These are phyloP conservation scores for Lipomyces mesembrius DNA, from an alignment of 805 yeast genomes.

Conservation along the genomic window DNA sequence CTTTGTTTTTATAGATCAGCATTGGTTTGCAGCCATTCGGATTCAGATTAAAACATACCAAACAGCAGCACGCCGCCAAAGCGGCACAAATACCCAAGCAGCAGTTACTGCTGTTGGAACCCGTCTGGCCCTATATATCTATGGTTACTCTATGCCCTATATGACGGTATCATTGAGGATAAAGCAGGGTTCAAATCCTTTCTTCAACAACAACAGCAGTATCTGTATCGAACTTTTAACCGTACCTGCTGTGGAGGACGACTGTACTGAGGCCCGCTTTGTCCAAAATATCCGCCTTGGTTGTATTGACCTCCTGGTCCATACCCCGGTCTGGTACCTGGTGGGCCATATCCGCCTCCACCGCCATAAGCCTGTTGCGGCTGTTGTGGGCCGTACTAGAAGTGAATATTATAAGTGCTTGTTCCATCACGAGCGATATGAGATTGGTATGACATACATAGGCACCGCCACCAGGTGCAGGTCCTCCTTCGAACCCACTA, in stretches of 20 bases:
- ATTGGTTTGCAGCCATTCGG: not conserved
- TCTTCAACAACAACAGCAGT: constrained; percentile 9
- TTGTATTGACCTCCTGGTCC: not conserved
- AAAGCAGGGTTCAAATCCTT: not conserved
- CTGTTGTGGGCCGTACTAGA: constrained; percentile 17
- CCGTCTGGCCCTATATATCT: not conserved
- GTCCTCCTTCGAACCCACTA: not conserved
- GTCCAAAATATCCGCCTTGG: constrained; percentile 17
- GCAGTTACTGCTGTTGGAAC: constrained; percentile 1
- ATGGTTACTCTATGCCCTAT: not conserved
- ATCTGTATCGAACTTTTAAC: not conserved
- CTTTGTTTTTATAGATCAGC: constrained; percentile 4
- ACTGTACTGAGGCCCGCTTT: constrained; percentile 14
- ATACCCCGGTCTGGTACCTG: not conserved
- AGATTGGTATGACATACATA: not conserved
- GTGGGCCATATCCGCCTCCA: not conserved
- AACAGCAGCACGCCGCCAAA: constrained; percentile 22
- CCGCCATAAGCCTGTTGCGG: constrained; percentile 21
- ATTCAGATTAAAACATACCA: constrained; percentile 2
- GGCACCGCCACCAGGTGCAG: not conserved
- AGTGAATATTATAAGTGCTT: not conserved
- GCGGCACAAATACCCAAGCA: constrained; percentile 13
- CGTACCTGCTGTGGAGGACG: constrained; percentile 7
- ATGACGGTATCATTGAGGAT: not conserved
- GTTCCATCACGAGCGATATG: not conserved